phyloP scores from a whole-genome alignment of 345 rosid genomes.

The Arabidopsis arenosa region DNA sequence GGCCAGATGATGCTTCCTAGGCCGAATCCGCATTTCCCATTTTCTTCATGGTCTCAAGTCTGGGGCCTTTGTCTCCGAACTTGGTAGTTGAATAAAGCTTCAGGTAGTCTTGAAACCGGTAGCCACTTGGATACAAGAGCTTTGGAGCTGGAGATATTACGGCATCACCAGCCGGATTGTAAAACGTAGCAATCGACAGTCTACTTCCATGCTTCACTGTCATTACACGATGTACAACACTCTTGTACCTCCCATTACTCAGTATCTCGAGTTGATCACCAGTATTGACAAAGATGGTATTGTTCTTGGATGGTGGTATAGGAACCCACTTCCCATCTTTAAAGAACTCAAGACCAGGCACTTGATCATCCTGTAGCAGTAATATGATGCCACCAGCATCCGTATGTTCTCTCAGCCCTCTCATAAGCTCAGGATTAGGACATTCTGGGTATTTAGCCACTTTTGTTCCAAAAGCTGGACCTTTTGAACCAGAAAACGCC shows the following conservation, averaged over 20 bases:
- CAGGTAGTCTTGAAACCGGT: constrained; percentile 72
- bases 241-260: constrained; percentile 81
- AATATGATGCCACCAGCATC: constrained; percentile 95
- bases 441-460: constrained; percentile 87
- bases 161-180: constrained; percentile 83
- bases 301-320: constrained; percentile 89
- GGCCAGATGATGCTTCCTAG: constrained; percentile 26
- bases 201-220: constrained; percentile 75
- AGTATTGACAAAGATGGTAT: constrained; percentile 71
- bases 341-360: constrained; percentile 85
- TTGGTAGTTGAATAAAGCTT: constrained; percentile 75
- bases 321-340: constrained; percentile 78
- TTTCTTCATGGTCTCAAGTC: constrained; percentile 72
- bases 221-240: constrained; percentile 82
- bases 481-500: constrained; percentile 63
- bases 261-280: constrained; percentile 90
- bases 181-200: constrained; percentile 88
- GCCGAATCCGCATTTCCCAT: constrained; percentile 43
- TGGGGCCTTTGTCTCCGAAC: constrained; percentile 69
- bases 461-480: constrained; percentile 88
- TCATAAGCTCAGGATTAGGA: constrained; percentile 71
- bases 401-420: constrained; percentile 89
- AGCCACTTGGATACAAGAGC: constrained; percentile 69
- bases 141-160: constrained; percentile 71
- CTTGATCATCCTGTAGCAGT: constrained; percentile 85